phyloP scores from a whole-genome alignment of 2,329 filamentous ascomycete genomes.

The Colletotrichum camelliae region DNA sequence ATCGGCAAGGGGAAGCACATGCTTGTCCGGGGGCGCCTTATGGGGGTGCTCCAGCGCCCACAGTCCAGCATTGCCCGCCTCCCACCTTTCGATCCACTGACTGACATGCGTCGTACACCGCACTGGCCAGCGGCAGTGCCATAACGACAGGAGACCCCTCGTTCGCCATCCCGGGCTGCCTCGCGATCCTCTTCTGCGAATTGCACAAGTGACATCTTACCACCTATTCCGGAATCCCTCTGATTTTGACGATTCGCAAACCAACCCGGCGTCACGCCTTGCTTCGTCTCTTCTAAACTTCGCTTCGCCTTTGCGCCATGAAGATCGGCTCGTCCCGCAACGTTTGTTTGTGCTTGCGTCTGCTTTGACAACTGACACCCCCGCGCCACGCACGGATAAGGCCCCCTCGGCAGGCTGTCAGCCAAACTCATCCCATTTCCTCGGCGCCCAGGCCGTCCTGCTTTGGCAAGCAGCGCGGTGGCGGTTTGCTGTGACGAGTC shows the following conservation, averaged over 20 bases:
- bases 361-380: neutral
- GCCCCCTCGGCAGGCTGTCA: neutral
- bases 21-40: slow-evolving; percentile 5
- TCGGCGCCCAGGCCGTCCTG: neutral
- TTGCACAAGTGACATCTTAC: neutral
- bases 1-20: neutral
- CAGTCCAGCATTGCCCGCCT: neutral
- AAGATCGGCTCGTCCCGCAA: neutral
- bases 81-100: neutral
- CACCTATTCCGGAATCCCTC: neutral
- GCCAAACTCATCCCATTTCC: neutral
- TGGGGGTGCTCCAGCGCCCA: neutral
- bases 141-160: neutral
- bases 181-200: neutral
- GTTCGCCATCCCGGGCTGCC: neutral
- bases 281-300: neutral
- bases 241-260: neutral
- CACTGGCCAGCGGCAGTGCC: neutral
- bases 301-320: neutral
- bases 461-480: neutral
- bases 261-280: neutral
- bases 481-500: neutral
- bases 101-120: neutral
- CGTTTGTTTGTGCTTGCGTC: neutral
- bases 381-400: neutral